Evolutionary conservation across 768 basidiomycete genomes (phyloP), one percentile per base, ranked within the genome.

Genomic region (Amanita fuliginea): DNA sequence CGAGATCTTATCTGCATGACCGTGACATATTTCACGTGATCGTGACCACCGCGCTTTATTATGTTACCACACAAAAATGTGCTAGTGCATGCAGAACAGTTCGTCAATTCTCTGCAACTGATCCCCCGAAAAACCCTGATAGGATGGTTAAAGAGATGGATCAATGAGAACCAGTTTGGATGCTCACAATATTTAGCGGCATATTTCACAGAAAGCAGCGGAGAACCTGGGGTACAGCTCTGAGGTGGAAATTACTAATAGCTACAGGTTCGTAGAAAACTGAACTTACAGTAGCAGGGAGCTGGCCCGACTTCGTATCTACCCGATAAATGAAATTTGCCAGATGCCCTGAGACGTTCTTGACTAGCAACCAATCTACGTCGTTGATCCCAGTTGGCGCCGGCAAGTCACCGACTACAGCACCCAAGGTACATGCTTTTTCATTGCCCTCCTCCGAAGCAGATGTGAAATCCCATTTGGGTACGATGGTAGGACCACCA

Each of bases 391-490:
- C 64, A 4, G 63, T 64, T 4, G 75, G 74, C 0, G 76, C 67
- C 4, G 69, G 56, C 6, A 79, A 46, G 47, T 66, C 63, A 0
- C 62, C 71, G 16, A 60, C 58, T 56, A 69, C 75, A 11, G 69
- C 67, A 8, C 62, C 78, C 26, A 77, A 58, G 21, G 75, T 72
- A 52, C 67, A 79, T 3, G 74, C 74, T 34, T 71, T 57, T 0
- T 67, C 46, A 49, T 76, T 68, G 6, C 71, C 72, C 33, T 62
- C 59, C 14, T 64, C 62, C n/a, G 57, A 56, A 3, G 65, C 68
- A 13, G 62, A 62, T 9, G 72, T 70, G 63, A 77, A 77, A 60
- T 82, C 81, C 72, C 78, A 78, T 54, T 73, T 69, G 1, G 81
- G 78, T 49, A 66, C 63, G 24, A 65, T 30, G 13, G 72, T 73